Evolutionary conservation across 2,329 filamentous ascomycete genomes (phyloP).

Genomic region (Pyricularia grisea): DNA sequence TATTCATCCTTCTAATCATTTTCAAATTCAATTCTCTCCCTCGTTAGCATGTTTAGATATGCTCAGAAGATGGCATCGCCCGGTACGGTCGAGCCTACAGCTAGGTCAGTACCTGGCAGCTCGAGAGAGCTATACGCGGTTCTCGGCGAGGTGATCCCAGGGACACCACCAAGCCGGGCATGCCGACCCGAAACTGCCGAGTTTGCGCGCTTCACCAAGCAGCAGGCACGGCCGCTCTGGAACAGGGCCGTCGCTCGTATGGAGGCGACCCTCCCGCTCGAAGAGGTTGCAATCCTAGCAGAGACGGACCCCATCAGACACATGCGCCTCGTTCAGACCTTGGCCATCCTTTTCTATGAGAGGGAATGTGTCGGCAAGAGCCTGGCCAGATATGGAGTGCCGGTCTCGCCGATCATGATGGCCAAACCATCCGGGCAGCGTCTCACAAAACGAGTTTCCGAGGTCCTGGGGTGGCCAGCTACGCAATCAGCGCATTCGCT

Average conservation of each 20-base stretch:
- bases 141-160: not conserved
- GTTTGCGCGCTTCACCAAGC: not conserved
- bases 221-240: not conserved
- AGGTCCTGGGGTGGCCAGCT: not conserved
- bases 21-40: not conserved
- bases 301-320: not conserved
- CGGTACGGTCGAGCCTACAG: not conserved
- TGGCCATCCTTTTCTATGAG: conserved; percentile 4
- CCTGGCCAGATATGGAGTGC: not conserved
- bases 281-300: not conserved
- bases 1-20: not conserved
- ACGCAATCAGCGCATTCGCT: not conserved
- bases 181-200: conserved; percentile 2
- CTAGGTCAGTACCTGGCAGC: not conserved
- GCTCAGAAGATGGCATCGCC: not conserved
- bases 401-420: not conserved
- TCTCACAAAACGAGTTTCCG: not conserved
- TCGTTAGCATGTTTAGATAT: not conserved
- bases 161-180: conserved; percentile 1
- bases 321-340: not conserved
- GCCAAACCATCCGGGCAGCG: not conserved
- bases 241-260: not conserved
- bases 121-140: not conserved
- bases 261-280: not conserved
- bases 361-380: not conserved